Percentiles rank a stretch among this genome's conserved stretches.
phyloP scores from a whole-genome alignment of 2,329 filamentous ascomycete species.

The Alternaria hordeiaustralica region DNA sequence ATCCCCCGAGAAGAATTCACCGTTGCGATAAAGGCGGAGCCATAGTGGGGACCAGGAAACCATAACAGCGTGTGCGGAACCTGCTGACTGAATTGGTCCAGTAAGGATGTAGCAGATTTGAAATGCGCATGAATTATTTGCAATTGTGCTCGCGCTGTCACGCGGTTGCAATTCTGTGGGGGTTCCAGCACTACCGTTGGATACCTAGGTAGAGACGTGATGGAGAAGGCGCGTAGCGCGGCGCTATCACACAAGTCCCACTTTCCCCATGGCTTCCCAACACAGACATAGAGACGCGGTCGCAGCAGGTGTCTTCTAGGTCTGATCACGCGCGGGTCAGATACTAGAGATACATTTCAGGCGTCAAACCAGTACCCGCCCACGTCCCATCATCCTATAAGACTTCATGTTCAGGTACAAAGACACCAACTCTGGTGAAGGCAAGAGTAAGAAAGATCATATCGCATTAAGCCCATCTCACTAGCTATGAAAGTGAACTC shows the following conservation, averaged over 20 bases:
- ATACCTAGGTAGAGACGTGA: neutral
- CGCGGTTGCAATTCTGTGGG: neutral
- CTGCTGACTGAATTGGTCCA: neutral
- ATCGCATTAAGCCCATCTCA: neutral
- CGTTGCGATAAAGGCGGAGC: neutral
- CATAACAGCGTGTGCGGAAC: neutral
- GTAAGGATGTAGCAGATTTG: neutral
- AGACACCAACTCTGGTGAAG: fast-evolving
- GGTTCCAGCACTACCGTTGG: neutral
- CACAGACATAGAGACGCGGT: neutral
- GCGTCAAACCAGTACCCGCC: no score
- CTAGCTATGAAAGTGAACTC: neutral
- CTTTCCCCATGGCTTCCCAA: neutral
- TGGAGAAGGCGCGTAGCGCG: neutral
- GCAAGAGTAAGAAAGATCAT: neutral
- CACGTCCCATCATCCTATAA: neutral
- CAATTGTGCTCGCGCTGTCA: neutral
- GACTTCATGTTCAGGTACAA: neutral
- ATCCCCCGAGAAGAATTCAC: neutral
- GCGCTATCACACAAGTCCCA: neutral
- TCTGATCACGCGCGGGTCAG: neutral
- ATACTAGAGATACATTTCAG: no score
- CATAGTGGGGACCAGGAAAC: neutral
- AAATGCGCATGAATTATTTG: neutral
- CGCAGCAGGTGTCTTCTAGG: neutral